phyloP scores from a whole-genome alignment of 148 eudicot species.

The Rhododendron molle region DNA sequence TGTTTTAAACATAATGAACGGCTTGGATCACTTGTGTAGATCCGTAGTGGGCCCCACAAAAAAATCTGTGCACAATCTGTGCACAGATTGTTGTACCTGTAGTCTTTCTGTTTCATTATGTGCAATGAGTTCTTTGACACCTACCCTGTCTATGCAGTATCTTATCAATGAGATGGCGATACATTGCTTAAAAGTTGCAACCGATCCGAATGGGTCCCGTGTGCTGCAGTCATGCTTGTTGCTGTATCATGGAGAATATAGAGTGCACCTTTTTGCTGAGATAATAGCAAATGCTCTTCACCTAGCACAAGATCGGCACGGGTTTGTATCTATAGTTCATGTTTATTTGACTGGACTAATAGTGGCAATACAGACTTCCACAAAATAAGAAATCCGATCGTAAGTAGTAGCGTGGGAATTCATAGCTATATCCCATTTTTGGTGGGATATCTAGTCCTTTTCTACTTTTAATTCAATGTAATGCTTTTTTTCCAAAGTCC shows the following conservation, averaged over 20 bases:
- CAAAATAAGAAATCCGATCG: neutral
- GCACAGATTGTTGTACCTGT: no score
- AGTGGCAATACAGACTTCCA: neutral
- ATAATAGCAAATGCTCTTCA: slow-evolving; percentile 30
- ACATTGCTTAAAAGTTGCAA: slow-evolving; percentile 27
- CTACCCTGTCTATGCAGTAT: slow-evolving; percentile 21
- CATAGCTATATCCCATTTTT: slow-evolving; percentile 17
- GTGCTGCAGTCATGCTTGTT: slow-evolving; percentile 51
- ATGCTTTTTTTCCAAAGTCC: neutral
- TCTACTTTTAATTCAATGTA: neutral
- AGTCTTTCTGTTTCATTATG: neutral
- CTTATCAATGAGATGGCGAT: slow-evolving; percentile 30
- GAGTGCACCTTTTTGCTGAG: slow-evolving; percentile 24
- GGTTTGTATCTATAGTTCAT: slow-evolving; percentile 24
- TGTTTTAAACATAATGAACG: no score
- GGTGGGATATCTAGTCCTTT: neutral
- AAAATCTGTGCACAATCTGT: no score
- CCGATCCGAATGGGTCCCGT: slow-evolving; percentile 49
- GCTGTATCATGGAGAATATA: slow-evolving; percentile 26
- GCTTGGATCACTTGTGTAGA: no score
- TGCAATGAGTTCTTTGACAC: neutral
- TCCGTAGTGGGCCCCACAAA: no score
- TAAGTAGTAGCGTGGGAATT: neutral
- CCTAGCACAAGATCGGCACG: slow-evolving; percentile 46
- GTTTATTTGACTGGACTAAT: neutral